Evolutionary conservation across 2,329 filamentous ascomycete species (phyloP).

Genomic region (Didymella segeticola): DNA sequence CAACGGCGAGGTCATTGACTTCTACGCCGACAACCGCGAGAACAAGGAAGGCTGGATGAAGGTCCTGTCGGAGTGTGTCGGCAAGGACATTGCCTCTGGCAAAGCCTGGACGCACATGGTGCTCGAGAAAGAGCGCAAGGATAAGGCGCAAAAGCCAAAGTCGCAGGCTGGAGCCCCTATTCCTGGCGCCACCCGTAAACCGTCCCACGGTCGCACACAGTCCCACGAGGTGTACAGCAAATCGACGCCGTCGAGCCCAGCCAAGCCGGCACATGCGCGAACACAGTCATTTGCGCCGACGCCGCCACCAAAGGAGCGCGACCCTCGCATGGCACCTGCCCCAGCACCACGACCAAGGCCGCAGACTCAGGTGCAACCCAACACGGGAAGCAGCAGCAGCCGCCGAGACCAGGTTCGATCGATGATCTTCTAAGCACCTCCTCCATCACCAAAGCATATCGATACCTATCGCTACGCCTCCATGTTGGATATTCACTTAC

Average conservation of each 20-base stretch:
- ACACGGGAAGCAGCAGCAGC: constrained; percentile 19
- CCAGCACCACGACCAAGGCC: constrained; percentile 44
- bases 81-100: constrained; percentile 58
- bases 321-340: constrained; percentile 33
- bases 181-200: constrained; percentile 24
- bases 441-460: constrained; percentile 30
- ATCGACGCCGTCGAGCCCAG: constrained; percentile 38
- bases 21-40: constrained; percentile 87
- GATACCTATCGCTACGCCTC: constrained; percentile 29
- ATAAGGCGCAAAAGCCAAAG: constrained; percentile 33
- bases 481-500: constrained; percentile 35
- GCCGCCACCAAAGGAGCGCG: constrained; percentile 43
- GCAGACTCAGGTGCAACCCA: constrained; percentile 28
- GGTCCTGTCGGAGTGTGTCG: constrained; percentile 75
- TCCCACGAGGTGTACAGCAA: constrained; percentile 40
- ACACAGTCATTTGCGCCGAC: constrained; percentile 41
- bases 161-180: constrained; percentile 30
- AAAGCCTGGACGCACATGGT: constrained; percentile 70
- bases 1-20: constrained; percentile 98
- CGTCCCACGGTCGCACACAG: constrained; percentile 38
- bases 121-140: constrained; percentile 54
- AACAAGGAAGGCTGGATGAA: constrained; percentile 97
- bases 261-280: constrained; percentile 40
- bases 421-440: constrained; percentile 49
- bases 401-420: constrained; percentile 51